These are phyloP conservation scores for Dovyalis caffra DNA, from an alignment of 345 rosid species.

Conservation along the genomic window DNA sequence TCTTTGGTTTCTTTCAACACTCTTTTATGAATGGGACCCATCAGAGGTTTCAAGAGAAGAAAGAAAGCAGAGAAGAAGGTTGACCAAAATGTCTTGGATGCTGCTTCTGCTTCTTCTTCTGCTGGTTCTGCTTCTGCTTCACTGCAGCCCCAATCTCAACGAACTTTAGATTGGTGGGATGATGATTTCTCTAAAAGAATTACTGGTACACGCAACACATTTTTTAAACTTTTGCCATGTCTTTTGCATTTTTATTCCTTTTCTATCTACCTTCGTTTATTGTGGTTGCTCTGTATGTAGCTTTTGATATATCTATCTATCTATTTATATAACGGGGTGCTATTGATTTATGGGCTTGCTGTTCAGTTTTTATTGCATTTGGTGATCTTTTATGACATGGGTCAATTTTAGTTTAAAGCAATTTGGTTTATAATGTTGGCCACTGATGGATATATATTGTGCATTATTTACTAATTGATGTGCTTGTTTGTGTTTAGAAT, in stretches of 20 bases:
- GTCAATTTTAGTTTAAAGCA: slow-evolving; percentile 20
- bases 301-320: neutral
- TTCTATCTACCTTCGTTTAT: neutral
- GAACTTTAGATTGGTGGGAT: slow-evolving; percentile 69
- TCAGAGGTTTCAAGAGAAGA: slow-evolving; percentile 20
- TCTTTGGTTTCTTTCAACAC: too few species aligned
- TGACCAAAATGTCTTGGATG: slow-evolving; percentile 54
- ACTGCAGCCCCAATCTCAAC: slow-evolving; percentile 30
- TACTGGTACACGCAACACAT: slow-evolving; percentile 44
- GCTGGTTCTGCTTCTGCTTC: slow-evolving; percentile 9
- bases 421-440: slow-evolving; percentile 19
- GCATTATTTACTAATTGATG: slow-evolving; percentile 14
- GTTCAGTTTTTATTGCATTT: neutral
- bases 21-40: slow-evolving; percentile 27
- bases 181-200: slow-evolving; percentile 67
- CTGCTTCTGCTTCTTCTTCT: slow-evolving; percentile 33
- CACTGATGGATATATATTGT: neutral
- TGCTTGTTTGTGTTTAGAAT: neutral
- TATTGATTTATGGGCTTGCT: neutral
- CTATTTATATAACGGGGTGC: too few species aligned
- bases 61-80: slow-evolving; percentile 57
- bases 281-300: slow-evolving; percentile 5
- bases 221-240: neutral
- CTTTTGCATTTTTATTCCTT: slow-evolving; percentile 7
- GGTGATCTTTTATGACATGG: slow-evolving; percentile 19